Conservation (phyloP, 2,329 filamentous ascomycete genomes). For the Penicillium sumatraense region DNA sequence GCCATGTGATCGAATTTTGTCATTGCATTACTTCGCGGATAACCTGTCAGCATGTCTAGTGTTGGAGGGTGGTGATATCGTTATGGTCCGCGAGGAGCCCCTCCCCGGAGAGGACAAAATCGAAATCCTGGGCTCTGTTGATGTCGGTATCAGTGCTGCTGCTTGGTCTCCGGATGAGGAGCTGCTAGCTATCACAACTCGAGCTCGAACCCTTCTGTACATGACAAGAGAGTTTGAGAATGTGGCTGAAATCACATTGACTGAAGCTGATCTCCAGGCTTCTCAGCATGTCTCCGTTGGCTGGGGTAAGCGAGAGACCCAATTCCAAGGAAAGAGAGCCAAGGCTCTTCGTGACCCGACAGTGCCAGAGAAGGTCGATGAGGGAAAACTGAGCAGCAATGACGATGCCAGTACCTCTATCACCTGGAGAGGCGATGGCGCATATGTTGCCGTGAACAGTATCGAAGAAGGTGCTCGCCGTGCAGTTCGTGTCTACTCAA, state of each 20-base stretch:
- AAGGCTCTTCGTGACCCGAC: conserved; percentile 89
- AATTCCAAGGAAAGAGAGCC: conserved; percentile 91
- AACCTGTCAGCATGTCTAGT: conserved; percentile 78
- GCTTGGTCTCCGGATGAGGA: conserved; percentile 96
- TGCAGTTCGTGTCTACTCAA: conserved; percentile 85
- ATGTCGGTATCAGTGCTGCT: conserved; percentile 86
- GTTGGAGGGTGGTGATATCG: conserved; percentile 86
- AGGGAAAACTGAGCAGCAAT: conserved; percentile 73
- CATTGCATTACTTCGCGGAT: conserved; percentile 84
- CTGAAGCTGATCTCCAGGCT: conserved; percentile 76
- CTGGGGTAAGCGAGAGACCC: conserved; percentile 98
- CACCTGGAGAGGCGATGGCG: conserved; percentile 93
- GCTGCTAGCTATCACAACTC: conserved; percentile 80
- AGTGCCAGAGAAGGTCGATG: conserved; percentile 88
- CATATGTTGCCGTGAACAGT: conserved; percentile 84
- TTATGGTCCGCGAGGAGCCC: conserved; percentile 77
- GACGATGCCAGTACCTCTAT: conserved; percentile 76
- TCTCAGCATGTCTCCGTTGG: conserved; percentile 95
- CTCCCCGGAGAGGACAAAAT: conserved; percentile 74
- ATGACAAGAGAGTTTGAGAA: conserved; percentile 93
- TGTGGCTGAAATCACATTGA: conserved; percentile 74
- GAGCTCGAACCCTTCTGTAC: conserved; percentile 77
- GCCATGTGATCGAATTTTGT: conserved; percentile 73
- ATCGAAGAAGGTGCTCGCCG: conserved; percentile 72
- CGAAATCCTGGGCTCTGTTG: conserved; percentile 93